Base-by-base conservation (phyloP, 495 filamentous ascomycete genomes). In the Zalerion maritima region DNA sequence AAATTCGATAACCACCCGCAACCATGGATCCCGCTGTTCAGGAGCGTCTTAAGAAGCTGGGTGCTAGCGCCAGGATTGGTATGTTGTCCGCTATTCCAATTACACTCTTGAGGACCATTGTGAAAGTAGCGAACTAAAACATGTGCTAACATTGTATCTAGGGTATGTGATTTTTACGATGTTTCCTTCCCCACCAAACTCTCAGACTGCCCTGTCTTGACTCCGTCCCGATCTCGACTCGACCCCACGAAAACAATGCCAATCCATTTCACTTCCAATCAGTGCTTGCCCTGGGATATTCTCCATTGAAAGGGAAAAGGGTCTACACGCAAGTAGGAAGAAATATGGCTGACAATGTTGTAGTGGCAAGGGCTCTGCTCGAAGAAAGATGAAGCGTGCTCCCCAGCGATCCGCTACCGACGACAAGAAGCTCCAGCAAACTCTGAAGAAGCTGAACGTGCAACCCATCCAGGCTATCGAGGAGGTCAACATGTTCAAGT, bases 401-500 rank as follows among this genome's bases (percentile, higher is more conserved):
- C 80, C 86, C 59, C 81, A 86, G 58, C 79, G 71, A 54, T 75
- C 78, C 40, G 78, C 75, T 55, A 82, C 76, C 50, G 89, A 97
- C 55, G 89, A 97, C 75, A 96, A 94, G 78, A 97, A 97, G 73
- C 81, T 97, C 20, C 89, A 97, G 65, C 71, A 78, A 23, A 65
- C 84, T 32, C 66, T 92, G 21, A 93, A 91, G 76, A 93, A 93
- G 72, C 72, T 93, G 58, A 89, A 84, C 59, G 81, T 85, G 31
- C 84, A 89, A 67, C 84, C 89, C 48, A 94, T 97, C 64, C 86
- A 93, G 69, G 82, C 78, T 33, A 96, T 97, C 46, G 89, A 97
- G 73, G 89, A 97, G 67, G 89, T 97, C 52, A 97, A 97, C 74
- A 97, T 96, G 91, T 96, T 96, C 76, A 97, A 96, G 74, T 78